Conservation (phyloP, 768 basidiomycete genomes). For the Russula vinacea region DNA sequence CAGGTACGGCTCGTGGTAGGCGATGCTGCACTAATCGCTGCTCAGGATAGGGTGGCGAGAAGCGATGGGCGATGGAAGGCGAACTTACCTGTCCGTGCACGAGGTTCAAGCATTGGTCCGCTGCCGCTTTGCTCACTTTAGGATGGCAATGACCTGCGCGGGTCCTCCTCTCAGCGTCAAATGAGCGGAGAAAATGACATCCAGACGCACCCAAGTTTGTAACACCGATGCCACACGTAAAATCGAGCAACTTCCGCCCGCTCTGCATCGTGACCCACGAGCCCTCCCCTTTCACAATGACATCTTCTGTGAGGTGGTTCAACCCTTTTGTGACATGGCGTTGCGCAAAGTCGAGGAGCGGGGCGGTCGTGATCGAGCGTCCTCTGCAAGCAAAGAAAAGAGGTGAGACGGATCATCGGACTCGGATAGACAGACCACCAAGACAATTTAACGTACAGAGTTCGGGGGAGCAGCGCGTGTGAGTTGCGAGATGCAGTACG, state of each 20-base stretch:
- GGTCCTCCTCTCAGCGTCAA: not conserved
- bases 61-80: not conserved
- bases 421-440: not conserved
- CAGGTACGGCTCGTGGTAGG: constrained; percentile 82
- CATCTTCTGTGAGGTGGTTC: constrained; percentile 23
- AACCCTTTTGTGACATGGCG: constrained; percentile 26
- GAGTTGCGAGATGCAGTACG: constrained; percentile 5
- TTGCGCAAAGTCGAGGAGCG: constrained; percentile 20
- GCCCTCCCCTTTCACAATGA: constrained; percentile 22
- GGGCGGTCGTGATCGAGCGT: constrained; percentile 22
- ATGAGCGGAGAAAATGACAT: not conserved
- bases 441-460: not conserved
- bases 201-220: constrained; percentile 26
- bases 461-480: not conserved
- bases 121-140: constrained; percentile 79
- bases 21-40: constrained; percentile 72
- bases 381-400: not conserved
- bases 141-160: constrained; percentile 80
- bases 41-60: not conserved
- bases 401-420: not conserved
- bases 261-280: constrained; percentile 29
- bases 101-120: constrained; percentile 79
- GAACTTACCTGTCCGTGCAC: constrained; percentile 71
- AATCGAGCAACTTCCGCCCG: constrained; percentile 28
- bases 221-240: constrained; percentile 29